Evolutionary conservation across 768 basidiomycete genomes (phyloP), one percentile per base, ranked within the genome.

Genomic region (Suillus discolor): DNA sequence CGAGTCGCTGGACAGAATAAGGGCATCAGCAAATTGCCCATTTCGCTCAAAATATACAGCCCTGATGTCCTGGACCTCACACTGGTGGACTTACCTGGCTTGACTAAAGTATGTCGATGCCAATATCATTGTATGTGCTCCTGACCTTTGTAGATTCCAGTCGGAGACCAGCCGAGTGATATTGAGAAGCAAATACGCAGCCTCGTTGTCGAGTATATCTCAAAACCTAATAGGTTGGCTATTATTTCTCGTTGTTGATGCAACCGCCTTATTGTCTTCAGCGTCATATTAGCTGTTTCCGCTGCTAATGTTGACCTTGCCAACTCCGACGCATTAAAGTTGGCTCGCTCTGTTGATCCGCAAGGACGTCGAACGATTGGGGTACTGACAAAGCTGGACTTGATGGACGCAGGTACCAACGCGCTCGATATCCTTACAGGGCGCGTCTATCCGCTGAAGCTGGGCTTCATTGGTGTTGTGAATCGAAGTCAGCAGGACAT

Each of bases 371-470:
- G 97, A 38, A 99, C 97, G 15, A 94, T 99, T 64, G 97, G 97
- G 61, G 92, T 99, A 23, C 83, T 99, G 61, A 97, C 97, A 16
- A 99, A 99, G 78, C 87, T 99, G 41, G 97, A 99, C 79, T 85
- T 99, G 55, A 99, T 99, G 97, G 97, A 99, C 72, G 96, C 96
- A 7, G 97, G 97, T 36, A 99, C 97, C 42, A 98, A 99, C 76
- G 97, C 97, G 25, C 81, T 96, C 42, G 97, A 99, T 77, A 90
- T 99, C 69, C 85, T 99, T 44, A 98, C 94, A 0, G 97, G 97
- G 47, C 91, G 97, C 66, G 93, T 98, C 53, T 99, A 99, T 78
- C 97, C 97, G 39, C 87, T 99, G 68, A 99, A 98, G 77, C 86
- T 99, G 13, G 97, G 97, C 54, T 99, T 99, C 78, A 96, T 99